These are phyloP conservation scores for Apocynum venetum DNA, from an alignment of 257 asterid genomes.

Conservation along the genomic window DNA sequence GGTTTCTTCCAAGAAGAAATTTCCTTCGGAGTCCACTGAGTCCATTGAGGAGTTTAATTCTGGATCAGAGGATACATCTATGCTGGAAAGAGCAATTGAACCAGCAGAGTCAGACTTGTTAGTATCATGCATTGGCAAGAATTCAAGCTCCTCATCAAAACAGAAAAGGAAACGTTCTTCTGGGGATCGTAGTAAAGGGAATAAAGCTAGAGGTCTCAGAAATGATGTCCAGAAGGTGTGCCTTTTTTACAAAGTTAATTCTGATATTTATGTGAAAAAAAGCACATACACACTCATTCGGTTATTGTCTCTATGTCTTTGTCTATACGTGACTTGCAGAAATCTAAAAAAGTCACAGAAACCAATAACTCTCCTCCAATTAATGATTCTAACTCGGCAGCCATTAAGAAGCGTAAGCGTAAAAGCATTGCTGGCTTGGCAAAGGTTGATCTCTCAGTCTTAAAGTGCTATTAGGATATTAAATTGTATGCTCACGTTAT, in stretches of 20 bases:
- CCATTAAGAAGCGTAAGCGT: slow-evolving; percentile 54
- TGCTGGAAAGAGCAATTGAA: slow-evolving; percentile 40
- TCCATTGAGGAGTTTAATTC: slow-evolving; percentile 44
- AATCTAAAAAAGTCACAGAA: slow-evolving; percentile 41
- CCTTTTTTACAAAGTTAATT: slow-evolving; percentile 13
- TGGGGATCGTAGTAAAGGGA: slow-evolving; percentile 36
- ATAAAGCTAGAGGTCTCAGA: slow-evolving; percentile 25
- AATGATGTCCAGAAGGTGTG: slow-evolving; percentile 55
- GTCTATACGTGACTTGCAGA: slow-evolving; percentile 40
- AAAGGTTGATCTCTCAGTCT: slow-evolving; percentile 49
- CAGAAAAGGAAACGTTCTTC: slow-evolving; percentile 55
- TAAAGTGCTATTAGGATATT: background rate
- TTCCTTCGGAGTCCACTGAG: slow-evolving; percentile 37
- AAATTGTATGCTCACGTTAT: too few relatives aligned
- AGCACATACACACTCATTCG: background rate
- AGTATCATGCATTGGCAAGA: slow-evolving; percentile 41
- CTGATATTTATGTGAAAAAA: background rate
- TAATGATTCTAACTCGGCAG: slow-evolving; percentile 49
- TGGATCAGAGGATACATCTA: slow-evolving; percentile 48
- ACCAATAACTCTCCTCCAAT: slow-evolving; percentile 31
- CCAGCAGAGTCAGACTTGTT: slow-evolving; percentile 51
- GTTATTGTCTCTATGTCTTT: background rate
- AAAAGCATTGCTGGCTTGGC: slow-evolving; percentile 48
- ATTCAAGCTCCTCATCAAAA: slow-evolving; percentile 42
- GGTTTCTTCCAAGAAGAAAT: slow-evolving; percentile 35